A percentile compares a stretch with the other conserved stretches of the same genome.
Evolutionary conservation across 2,329 filamentous ascomycete genomes (phyloP).

Genomic region (Fusarium cyanostomum): DNA sequence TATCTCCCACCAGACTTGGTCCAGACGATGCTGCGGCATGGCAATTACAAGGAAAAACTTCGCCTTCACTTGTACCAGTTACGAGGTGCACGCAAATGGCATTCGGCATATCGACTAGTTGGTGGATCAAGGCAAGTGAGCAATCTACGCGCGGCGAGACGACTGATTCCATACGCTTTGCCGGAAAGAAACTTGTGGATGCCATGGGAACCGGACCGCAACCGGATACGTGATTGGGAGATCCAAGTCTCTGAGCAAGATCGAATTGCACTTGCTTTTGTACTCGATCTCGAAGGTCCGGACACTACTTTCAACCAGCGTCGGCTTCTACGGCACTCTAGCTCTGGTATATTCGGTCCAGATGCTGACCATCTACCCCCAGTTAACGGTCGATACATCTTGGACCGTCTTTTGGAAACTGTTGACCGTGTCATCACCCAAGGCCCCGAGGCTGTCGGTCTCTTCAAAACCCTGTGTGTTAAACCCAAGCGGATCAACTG

Average conservation of each 20-base stretch:
- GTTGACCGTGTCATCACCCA: slow-evolving; percentile 8
- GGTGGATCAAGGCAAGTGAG: not conserved
- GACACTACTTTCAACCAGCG: slow-evolving; percentile 12
- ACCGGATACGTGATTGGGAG: slow-evolving; percentile 17
- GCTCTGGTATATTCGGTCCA: not conserved
- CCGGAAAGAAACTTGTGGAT: slow-evolving; percentile 12
- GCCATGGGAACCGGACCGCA: slow-evolving; percentile 7
- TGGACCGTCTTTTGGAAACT: slow-evolving; percentile 9
- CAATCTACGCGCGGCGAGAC: not conserved
- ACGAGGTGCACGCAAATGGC: not conserved
- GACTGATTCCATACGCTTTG: slow-evolving; percentile 7
- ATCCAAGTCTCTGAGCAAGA: not conserved
- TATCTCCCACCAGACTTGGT: slow-evolving; percentile 11
- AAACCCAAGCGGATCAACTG: slow-evolving; percentile 6
- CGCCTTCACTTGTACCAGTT: slow-evolving; percentile 4
- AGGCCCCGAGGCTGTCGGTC: slow-evolving; percentile 10
- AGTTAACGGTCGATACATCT: slow-evolving; percentile 5
- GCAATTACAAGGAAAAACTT: slow-evolving; percentile 8
- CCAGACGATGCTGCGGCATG: slow-evolving; percentile 2
- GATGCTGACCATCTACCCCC: not conserved
- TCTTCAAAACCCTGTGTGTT: slow-evolving; percentile 15
- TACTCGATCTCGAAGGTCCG: slow-evolving; percentile 19
- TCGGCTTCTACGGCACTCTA: slow-evolving; percentile 13
- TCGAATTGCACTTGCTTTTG: not conserved
- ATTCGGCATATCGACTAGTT: slow-evolving; percentile 8